Evolutionary conservation across 1,284 basidiomycete genomes (phyloP), one percentile per base, ranked within the genome.

Genomic region (Acaromyces ingoldii): DNA sequence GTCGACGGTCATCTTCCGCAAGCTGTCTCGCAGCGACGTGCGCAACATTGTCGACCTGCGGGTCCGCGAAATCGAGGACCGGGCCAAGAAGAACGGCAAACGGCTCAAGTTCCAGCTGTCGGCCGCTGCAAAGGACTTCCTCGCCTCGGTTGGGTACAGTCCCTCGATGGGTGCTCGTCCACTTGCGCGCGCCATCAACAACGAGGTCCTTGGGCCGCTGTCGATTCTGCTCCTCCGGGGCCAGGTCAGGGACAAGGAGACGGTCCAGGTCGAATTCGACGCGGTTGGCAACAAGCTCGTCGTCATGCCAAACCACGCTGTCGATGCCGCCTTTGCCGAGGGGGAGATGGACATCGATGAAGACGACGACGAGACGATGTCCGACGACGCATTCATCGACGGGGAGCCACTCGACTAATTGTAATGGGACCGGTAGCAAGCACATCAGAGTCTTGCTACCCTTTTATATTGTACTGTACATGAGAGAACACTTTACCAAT

Each of bases 191-290:
- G 83, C 88, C 6, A 95, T 99, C 68, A 91, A 96, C 77, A 85
- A 83, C 69, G 90, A 97, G 75, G 80, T 98, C 42, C 82, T 98
- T 65, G 92, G 95, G 76, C 93, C 93, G 7, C 79, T 98, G 40
- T 91, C 90, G 17, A 80, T 88, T 56, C 82, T 90, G 79, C 82
- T 98, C 44, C 83, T 98, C 42, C 85, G 88, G 33, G 89, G 88
- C 62, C 82, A 84, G 46, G 79, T 95, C 49, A 82, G 84, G 43
- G 80, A 95, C 51, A 81, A 84, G 43, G 91, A 97, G 56, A 81
- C 76, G 0, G 87, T 89, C 6, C 77, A 78, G 31, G 82, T 97
- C 50, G 82, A 82, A 26, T 91, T 91, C 62, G 91, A 98, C 70
- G 83, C 86, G 15, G 84, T 86, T 28, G 82, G 83, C 61, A 96